Percentiles rank a stretch among this genome's conserved stretches.
Conservation (phyloP, 305 asterid species). For the Fraxinus xanthoxyloides region DNA sequence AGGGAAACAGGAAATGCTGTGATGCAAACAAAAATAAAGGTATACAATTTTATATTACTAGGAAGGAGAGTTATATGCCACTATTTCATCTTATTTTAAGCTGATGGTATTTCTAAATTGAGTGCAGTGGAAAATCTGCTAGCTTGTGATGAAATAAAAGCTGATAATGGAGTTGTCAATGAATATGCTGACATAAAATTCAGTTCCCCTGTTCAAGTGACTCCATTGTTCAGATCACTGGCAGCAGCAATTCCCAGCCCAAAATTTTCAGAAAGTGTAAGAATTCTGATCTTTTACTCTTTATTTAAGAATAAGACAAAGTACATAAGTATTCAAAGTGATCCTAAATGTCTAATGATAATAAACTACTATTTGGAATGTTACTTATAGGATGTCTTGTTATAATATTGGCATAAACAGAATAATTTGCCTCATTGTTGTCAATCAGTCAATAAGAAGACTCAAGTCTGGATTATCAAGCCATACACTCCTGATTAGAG, state of each 20-base stretch:
- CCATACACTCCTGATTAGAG: not conserved
- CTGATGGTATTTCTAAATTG: constrained; percentile 16
- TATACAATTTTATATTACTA: constrained; percentile 20
- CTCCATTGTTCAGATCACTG: constrained; percentile 84
- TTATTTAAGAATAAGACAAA: not conserved
- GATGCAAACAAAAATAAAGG: constrained; percentile 46
- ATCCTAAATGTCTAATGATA: not conserved
- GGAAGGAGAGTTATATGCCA: not conserved
- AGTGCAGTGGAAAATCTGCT: constrained; percentile 45
- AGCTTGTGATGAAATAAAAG: constrained; percentile 33
- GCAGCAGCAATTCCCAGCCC: constrained; percentile 97
- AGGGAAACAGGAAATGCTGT: constrained; percentile 37
- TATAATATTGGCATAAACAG: not conserved
- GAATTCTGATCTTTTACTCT: constrained; percentile 29
- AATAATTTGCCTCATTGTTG: constrained; percentile 1
- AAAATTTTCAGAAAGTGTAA: constrained; percentile 95
- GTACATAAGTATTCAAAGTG: not conserved
- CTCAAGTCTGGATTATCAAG: not conserved
- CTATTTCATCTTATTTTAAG: constrained; percentile 5
- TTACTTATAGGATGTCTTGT: not conserved
- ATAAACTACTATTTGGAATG: not conserved
- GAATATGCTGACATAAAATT: constrained; percentile 52
- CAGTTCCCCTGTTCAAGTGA: constrained; percentile 78
- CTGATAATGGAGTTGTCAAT: constrained; percentile 34
- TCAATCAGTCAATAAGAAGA: constrained; percentile 2